These are phyloP conservation scores for Apiotrichum porosum DNA, from an alignment of 1,284 basidiomycete species.

Conservation along the genomic window DNA sequence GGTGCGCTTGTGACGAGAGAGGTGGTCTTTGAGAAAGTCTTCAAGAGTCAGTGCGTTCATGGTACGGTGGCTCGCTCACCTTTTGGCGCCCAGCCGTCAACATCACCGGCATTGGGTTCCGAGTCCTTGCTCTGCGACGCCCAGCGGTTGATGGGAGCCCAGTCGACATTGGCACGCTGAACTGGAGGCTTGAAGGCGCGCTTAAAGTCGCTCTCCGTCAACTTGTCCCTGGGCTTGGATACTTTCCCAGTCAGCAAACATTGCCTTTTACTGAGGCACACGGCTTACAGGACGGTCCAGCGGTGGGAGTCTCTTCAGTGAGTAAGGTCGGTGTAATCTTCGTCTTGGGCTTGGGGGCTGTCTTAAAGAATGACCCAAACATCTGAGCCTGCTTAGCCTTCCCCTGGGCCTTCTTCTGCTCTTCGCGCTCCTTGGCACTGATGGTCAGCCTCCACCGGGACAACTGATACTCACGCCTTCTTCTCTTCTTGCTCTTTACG, in stretches of 20 bases:
- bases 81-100: no score
- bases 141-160: slow-evolving; percentile 31
- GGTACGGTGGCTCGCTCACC: slow-evolving; percentile 1
- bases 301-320: slow-evolving; percentile 8
- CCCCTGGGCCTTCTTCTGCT: slow-evolving; percentile 29
- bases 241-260: no score
- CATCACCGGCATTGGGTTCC: no score
- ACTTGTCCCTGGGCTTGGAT: neutral
- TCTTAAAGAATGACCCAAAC: slow-evolving; percentile 36
- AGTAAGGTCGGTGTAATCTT: slow-evolving; percentile 1
- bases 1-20: slow-evolving; percentile 14
- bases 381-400: slow-evolving; percentile 32
- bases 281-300: slow-evolving; percentile 22
- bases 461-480: slow-evolving; percentile 13
- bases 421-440: slow-evolving; percentile 35
- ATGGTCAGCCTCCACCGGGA: neutral
- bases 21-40: slow-evolving; percentile 33
- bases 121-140: no score
- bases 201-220: slow-evolving; percentile 24
- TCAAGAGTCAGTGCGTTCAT: no score
- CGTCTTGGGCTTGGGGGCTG: slow-evolving; percentile 15
- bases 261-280: no score
- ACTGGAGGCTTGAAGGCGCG: slow-evolving; percentile 28
- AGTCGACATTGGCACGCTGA: slow-evolving; percentile 26
- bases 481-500: slow-evolving; percentile 10